Conservation (phyloP, 2,329 filamentous ascomycete species). For the Tolypocladium inflatum region DNA sequence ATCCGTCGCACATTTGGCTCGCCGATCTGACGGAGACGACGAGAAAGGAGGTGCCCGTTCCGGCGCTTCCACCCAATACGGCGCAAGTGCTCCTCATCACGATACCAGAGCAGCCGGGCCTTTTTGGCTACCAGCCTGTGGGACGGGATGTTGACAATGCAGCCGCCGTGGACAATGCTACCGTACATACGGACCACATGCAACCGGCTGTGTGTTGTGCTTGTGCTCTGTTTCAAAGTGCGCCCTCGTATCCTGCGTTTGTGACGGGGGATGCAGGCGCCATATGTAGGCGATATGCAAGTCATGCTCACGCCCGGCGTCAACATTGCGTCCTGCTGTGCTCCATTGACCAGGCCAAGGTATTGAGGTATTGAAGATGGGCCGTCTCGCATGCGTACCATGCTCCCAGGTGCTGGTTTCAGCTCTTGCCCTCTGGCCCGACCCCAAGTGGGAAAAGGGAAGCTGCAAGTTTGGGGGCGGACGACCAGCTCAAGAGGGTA, state of each 20-base stretch:
- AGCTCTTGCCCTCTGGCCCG: background rate
- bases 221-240: background rate
- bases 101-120: background rate
- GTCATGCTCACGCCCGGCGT: slow-evolving; percentile 1
- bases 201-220: background rate
- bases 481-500: background rate
- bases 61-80: background rate
- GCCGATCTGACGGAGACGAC: background rate
- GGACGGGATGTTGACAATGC: background rate
- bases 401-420: background rate
- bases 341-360: background rate
- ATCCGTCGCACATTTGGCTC: background rate
- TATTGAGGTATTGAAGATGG: background rate
- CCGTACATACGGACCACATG: background rate
- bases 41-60: background rate
- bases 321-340: background rate
- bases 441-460: background rate
- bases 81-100: background rate
- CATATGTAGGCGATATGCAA: slow-evolving; percentile 2
- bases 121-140: background rate
- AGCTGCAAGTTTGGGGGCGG: background rate
- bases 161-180: background rate
- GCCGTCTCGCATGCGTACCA: too few relatives aligned
- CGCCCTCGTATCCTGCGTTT: background rate
- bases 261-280: background rate